These are phyloP conservation scores for Gentiana macrophylla DNA, from an alignment of 257 asterid genomes.

Conservation along the genomic window DNA sequence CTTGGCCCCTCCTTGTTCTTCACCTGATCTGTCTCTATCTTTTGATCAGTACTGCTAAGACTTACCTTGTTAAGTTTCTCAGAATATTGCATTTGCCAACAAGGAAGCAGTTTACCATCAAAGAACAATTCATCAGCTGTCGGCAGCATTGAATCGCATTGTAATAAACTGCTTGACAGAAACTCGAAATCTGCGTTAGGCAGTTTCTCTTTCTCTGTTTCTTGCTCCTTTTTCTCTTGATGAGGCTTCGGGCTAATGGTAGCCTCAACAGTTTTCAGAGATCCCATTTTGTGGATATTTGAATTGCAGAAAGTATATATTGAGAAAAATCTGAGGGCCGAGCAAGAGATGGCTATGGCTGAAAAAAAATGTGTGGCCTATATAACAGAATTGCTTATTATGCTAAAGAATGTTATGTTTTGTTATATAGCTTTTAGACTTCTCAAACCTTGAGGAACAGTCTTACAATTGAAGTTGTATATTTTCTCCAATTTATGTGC, in stretches of 20 bases:
- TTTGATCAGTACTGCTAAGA: slow-evolving; percentile 31
- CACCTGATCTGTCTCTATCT: neutral
- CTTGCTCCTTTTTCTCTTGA: slow-evolving; percentile 15
- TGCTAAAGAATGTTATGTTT: no score
- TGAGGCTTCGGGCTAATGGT: slow-evolving; percentile 47
- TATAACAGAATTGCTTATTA: no score
- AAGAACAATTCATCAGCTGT: slow-evolving; percentile 66
- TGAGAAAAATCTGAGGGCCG: slow-evolving; percentile 64
- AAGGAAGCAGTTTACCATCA: slow-evolving; percentile 73
- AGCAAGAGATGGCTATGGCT: no score
- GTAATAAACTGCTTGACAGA: slow-evolving; percentile 29
- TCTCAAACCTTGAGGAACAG: no score
- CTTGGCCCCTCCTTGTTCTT: slow-evolving; percentile 30
- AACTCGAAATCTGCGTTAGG: slow-evolving; percentile 58
- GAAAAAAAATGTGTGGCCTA: no score
- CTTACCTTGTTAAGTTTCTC: slow-evolving; percentile 44
- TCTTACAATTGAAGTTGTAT: no score
- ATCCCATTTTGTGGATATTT: slow-evolving; percentile 34
- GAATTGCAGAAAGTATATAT: slow-evolving; percentile 71
- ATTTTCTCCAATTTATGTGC: no score
- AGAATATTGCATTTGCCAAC: slow-evolving; percentile 40
- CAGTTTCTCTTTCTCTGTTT: slow-evolving; percentile 13
- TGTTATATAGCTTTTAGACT: no score
- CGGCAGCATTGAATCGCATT: slow-evolving; percentile 24
- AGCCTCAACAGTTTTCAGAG: no score